These are phyloP conservation scores for Cryptococcus deneoformans DNA, from an alignment of 1,284 basidiomycete genomes.

Conservation along the genomic window DNA sequence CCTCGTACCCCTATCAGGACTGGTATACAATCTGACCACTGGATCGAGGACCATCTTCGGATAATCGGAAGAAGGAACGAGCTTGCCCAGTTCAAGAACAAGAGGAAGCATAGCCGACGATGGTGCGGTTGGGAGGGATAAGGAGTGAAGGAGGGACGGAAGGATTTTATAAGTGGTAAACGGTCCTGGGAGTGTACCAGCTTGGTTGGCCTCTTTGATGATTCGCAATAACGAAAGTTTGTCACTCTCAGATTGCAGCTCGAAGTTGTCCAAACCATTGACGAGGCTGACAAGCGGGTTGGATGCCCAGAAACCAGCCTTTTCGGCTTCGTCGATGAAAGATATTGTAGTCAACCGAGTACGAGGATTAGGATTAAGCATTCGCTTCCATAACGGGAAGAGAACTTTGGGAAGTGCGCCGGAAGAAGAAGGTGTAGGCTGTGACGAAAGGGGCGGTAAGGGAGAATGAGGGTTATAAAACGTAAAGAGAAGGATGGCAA, in stretches of 20 bases:
- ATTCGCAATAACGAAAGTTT: slow-evolving; percentile 73
- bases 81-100: slow-evolving; percentile 73
- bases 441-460: slow-evolving; percentile 61
- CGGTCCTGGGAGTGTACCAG: slow-evolving; percentile 71
- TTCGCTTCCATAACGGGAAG: slow-evolving; percentile 79
- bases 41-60: slow-evolving; percentile 66
- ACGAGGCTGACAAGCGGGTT: slow-evolving; percentile 87
- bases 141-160: slow-evolving; percentile 77
- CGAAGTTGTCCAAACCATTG: slow-evolving; percentile 80
- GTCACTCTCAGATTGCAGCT: slow-evolving; percentile 76
- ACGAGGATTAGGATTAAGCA: slow-evolving; percentile 83
- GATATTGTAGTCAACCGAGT: slow-evolving; percentile 69
- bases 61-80: slow-evolving; percentile 71
- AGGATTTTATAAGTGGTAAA: slow-evolving; percentile 84
- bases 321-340: slow-evolving; percentile 74
- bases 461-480: slow-evolving; percentile 80
- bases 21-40: slow-evolving; percentile 77
- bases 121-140: slow-evolving; percentile 79
- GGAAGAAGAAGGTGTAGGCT: slow-evolving; percentile 67
- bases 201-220: slow-evolving; percentile 67
- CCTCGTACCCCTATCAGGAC: slow-evolving; percentile 85
- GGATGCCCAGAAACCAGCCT: slow-evolving; percentile 73
- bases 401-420: slow-evolving; percentile 74
- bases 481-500: slow-evolving; percentile 77
- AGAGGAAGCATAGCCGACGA: slow-evolving; percentile 77